These are phyloP conservation scores for Parachlorella kessleri DNA, from an alignment of 139 green algal genomes.

Conservation along the genomic window DNA sequence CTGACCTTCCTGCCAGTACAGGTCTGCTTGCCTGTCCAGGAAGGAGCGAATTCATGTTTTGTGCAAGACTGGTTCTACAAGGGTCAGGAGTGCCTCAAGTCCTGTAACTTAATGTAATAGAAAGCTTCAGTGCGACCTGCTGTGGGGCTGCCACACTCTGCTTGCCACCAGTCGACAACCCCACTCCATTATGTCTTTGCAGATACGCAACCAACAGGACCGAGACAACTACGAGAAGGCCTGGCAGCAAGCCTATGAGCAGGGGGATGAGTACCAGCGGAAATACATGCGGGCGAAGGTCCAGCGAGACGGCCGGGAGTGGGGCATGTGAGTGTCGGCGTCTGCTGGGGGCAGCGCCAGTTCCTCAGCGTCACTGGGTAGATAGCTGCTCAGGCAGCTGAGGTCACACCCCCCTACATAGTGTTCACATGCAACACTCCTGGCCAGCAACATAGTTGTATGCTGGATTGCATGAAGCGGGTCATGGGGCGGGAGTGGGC, in stretches of 20 bases:
- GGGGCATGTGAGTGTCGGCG: conserved; percentile 24
- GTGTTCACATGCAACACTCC: no score
- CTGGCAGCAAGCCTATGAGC: conserved; percentile 16
- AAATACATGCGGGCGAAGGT: conserved; percentile 24
- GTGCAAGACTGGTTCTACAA: not conserved
- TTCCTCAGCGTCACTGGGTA: no score
- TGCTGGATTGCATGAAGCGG: no score
- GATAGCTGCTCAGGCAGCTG: no score
- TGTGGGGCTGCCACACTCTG: not conserved
- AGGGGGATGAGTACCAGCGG: conserved; percentile 3
- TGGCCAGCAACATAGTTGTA: no score
- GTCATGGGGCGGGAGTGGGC: no score
- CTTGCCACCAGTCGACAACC: not conserved
- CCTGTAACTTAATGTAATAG: no score
- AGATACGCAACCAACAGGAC: conserved; percentile 30
- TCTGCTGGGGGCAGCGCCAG: no score
- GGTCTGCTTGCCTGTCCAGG: not conserved
- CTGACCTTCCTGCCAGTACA: not conserved
- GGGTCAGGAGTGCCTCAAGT: not conserved
- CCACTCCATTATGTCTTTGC: not conserved
- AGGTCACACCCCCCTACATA: no score
- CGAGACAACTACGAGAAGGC: conserved; percentile 15
- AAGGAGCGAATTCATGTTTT: not conserved
- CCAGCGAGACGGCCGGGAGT: conserved; percentile 17
- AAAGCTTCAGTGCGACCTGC: not conserved